Evolutionary conservation across 805 yeast genomes (phyloP).

Genomic region (Kregervanrija fluxuum): DNA sequence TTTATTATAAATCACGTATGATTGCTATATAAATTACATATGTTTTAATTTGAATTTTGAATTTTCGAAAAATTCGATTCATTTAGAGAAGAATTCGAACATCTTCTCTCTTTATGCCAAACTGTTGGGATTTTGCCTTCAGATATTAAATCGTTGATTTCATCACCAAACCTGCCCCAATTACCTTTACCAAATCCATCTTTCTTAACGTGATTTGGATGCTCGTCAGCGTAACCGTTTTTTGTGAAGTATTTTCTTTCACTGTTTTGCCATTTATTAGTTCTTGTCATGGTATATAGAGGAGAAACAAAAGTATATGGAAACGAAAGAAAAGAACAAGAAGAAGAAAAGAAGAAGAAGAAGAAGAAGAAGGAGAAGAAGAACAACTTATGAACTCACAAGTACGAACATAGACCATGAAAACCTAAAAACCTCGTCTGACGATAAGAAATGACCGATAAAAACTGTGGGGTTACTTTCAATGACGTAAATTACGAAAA

Average conservation of each 20-base stretch:
- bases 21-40: too few relatives aligned
- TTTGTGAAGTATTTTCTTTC: constrained; percentile 78
- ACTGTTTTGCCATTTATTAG: constrained; percentile 61
- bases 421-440: too few relatives aligned
- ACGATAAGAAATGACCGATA: too few relatives aligned
- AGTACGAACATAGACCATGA: too few relatives aligned
- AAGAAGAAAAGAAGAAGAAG: too few relatives aligned
- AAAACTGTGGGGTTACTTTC: too few relatives aligned
- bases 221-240: constrained; percentile 57
- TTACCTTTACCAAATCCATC: constrained; percentile 81
- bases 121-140: constrained; percentile 48
- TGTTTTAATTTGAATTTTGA: constrained; percentile 11
- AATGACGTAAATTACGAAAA: too few relatives aligned
- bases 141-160: constrained; percentile 54
- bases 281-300: constrained; percentile 53
- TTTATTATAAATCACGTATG: too few relatives aligned
- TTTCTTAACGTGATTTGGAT: constrained; percentile 74
- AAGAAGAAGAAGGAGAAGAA: too few relatives aligned
- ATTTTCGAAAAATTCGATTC: constrained; percentile 24
- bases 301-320: too few relatives aligned
- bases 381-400: too few relatives aligned
- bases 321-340: too few relatives aligned
- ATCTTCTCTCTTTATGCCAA: constrained; percentile 40
- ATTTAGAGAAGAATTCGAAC: constrained; percentile 39
- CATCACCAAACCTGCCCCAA: constrained; percentile 85